These are phyloP conservation scores for Cladophialophora psammophila DNA, from an alignment of 2,329 filamentous ascomycete species.

Conservation along the genomic window DNA sequence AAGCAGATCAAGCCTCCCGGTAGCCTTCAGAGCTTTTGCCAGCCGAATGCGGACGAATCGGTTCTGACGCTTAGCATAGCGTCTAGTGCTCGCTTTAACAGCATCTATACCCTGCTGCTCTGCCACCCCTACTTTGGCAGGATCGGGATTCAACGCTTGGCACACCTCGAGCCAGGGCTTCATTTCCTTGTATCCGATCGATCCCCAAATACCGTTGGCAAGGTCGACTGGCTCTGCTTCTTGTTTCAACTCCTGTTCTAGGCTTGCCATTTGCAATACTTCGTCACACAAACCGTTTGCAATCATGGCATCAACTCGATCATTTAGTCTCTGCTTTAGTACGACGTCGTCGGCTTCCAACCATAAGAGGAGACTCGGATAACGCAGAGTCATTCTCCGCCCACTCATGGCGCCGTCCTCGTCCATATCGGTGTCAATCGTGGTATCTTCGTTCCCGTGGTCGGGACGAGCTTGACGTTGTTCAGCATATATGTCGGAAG, in stretches of 20 bases:
- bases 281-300: conserved; percentile 69
- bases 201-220: conserved; percentile 90
- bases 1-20: conserved; percentile 63
- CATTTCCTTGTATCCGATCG: conserved; percentile 95
- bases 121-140: conserved; percentile 1
- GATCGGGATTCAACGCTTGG: conserved; percentile 30
- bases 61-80: conserved; percentile 84
- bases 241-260: conserved; percentile 46
- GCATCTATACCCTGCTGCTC: conserved; percentile 66
- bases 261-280: conserved; percentile 52
- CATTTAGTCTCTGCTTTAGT: conserved; percentile 74
- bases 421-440: conserved; percentile 35
- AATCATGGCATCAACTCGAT: conserved; percentile 85
- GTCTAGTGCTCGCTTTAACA: conserved; percentile 82
- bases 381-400: conserved; percentile 53
- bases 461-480: conserved; percentile 56
- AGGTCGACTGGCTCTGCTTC: conserved; percentile 69
- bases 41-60: conserved; percentile 88
- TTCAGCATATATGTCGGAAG: conserved; percentile 86
- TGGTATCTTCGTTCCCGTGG: background rate
- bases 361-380: conserved; percentile 79
- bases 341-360: conserved; percentile 75
- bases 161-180: conserved; percentile 68
- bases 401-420: conserved; percentile 25
- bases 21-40: conserved; percentile 69